Conservation (phyloP, 1,139 yeast genomes). For the Pichia sp. region DNA sequence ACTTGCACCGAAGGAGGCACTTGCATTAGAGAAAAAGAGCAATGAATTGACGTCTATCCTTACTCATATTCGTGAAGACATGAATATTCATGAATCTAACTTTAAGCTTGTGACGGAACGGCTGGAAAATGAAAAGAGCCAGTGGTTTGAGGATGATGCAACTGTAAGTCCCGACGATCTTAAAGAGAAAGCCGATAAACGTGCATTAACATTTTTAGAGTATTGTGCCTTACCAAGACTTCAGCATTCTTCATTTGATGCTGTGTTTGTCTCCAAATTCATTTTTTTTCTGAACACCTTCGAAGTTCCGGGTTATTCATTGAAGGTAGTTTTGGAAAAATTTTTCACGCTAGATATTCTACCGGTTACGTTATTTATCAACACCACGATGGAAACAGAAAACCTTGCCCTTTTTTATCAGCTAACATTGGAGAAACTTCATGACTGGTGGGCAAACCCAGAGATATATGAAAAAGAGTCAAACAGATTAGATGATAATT, state of each 20-base stretch:
- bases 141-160: constrained; percentile 33
- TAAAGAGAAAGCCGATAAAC: constrained; percentile 14
- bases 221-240: constrained; percentile 73
- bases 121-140: constrained; percentile 32
- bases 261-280: constrained; percentile 65
- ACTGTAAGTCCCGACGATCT: constrained; percentile 26
- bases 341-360: constrained; percentile 47
- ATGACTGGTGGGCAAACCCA: constrained; percentile 39
- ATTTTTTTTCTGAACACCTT: constrained; percentile 47
- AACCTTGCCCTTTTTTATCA: constrained; percentile 73
- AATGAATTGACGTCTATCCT: constrained; percentile 24
- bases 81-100: constrained; percentile 37
- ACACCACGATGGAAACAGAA: constrained; percentile 76
- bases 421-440: constrained; percentile 43
- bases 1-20: constrained; percentile 26
- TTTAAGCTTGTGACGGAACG: constrained; percentile 31
- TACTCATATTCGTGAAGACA: constrained; percentile 28
- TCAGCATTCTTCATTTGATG: constrained; percentile 80
- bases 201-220: constrained; percentile 38
- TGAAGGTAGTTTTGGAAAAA: constrained; percentile 42
- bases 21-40: constrained; percentile 21
- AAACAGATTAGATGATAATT: constrained; percentile 25
- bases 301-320: constrained; percentile 42
- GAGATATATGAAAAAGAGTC: constrained; percentile 31
- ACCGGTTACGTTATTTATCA: constrained; percentile 58